Evolutionary conservation across 495 filamentous ascomycete species (phyloP), one percentile per base, ranked within the genome.

Genomic region (Penicillium salamii): DNA sequence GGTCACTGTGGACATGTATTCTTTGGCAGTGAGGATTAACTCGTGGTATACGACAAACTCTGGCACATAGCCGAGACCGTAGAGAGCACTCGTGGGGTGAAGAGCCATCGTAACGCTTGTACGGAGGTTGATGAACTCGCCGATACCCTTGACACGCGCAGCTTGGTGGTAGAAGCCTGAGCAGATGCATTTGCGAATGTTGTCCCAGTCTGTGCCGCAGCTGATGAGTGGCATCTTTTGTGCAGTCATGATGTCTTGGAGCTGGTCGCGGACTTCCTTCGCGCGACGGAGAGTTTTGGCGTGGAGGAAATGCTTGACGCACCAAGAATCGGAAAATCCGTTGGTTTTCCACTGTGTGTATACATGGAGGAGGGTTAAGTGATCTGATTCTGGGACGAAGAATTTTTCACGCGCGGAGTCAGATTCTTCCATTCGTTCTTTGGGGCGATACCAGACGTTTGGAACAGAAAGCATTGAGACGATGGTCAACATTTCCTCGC

Each of bases 21-120:
- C 95, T 64, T 96, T 97, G 42, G 84, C 88, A 0, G 95, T 99
- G 37, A 97, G 81, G 55, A 97, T 97, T 55, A 99, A 81, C 69
- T 99, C 95, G 71, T 99, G 95, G 69, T 97, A 99, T 23, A 99
- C 85, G 47, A 99, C 91, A 58, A 97, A 97, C 59, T 97, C 92
- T 1, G 95, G 95, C 21, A 97, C 78, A 68, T 93, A 93, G 4
- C 93, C 92, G 2, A 93, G 78, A 31, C 91, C 92, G 62, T 95
- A 97, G 7, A 99, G 76, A 7, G 92, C 89, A 55, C 85, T 90
- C 1, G 95, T 97, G 19, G 95, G 92, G 67, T 97, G 95, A 41
- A 99, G 72, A 57, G 95, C 88, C 48, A 97, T 88, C 8, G 88
- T 91, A 6, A 99, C 91, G 54, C 86, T 90, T 0, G 95, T 99